These are phyloP conservation scores for Solanum infundibuliforme DNA, from an alignment of 257 asterid genomes.

Conservation along the genomic window DNA sequence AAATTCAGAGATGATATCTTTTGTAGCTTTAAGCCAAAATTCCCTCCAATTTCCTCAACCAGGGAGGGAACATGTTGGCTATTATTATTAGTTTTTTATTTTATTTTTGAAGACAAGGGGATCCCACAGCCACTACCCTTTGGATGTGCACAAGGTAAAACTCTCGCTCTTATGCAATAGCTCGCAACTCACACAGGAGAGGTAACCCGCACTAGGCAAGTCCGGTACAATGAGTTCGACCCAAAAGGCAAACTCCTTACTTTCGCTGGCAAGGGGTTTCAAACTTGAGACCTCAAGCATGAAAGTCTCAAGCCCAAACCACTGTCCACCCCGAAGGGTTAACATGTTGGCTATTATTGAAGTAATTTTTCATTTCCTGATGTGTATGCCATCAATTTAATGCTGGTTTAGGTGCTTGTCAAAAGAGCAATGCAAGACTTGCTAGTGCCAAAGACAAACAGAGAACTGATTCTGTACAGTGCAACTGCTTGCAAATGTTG, in stretches of 20 bases:
- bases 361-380: not conserved
- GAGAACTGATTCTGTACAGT: not conserved
- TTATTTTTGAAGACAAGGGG: too few relatives aligned
- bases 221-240: too few relatives aligned
- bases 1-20: not conserved
- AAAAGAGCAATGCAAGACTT: not conserved
- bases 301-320: not conserved
- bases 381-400: not conserved
- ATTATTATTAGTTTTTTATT: not conserved
- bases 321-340: not conserved
- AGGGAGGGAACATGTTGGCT: not conserved
- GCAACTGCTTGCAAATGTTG: not conserved
- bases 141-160: too few relatives aligned
- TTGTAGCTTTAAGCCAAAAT: not conserved
- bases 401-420: not conserved
- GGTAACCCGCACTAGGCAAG: too few relatives aligned
- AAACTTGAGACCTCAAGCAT: not conserved
- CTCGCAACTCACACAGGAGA: too few relatives aligned
- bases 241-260: too few relatives aligned
- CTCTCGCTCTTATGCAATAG: too few relatives aligned
- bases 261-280: not conserved
- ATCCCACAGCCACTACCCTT: not conserved
- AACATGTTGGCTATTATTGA: not conserved
- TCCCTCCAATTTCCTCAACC: not conserved
- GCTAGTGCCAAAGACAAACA: not conserved